phyloP scores from a whole-genome alignment of 1,139 yeast species.

The Kodamaea suecica region DNA sequence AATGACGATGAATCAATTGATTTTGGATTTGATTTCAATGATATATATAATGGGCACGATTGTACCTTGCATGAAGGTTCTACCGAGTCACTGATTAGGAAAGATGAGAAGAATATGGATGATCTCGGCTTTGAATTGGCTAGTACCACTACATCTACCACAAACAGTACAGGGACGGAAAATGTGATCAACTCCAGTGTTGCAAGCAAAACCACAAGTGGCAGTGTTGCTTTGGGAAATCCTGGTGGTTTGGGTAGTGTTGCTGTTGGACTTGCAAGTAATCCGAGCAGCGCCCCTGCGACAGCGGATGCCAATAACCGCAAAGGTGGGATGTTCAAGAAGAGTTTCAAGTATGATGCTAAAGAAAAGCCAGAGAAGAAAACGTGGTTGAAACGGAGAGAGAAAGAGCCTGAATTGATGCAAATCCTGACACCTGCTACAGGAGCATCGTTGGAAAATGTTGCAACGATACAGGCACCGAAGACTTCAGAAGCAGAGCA shows the following conservation, averaged over 20 bases:
- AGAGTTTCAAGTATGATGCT: constrained; percentile 29
- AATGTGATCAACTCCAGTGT: not conserved
- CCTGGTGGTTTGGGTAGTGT: not conserved
- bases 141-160: constrained; percentile 4
- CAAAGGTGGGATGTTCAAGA: constrained; percentile 26
- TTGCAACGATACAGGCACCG: no score
- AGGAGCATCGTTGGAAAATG: no score
- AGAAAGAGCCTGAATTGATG: constrained; percentile 18
- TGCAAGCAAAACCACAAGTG: not conserved
- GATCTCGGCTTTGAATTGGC: constrained; percentile 5
- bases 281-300: not conserved
- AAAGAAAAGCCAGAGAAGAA: constrained; percentile 33
- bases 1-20: constrained; percentile 31
- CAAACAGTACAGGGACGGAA: not conserved
- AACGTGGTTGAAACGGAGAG: constrained; percentile 41
- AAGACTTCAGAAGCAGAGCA: constrained; percentile 7
- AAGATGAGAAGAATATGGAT: constrained; percentile 3
- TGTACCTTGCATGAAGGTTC: constrained; percentile 1
- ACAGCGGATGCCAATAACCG: not conserved
- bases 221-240: not conserved
- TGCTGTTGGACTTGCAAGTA: no score
- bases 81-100: constrained; percentile 4
- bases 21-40: constrained; percentile 35
- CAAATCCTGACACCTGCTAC: not conserved
- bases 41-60: constrained; percentile 29